A percentile compares a stretch with the other conserved stretches of the same genome.
phyloP scores from a whole-genome alignment of 2,329 filamentous ascomycete species.

The Diaporthe citri region DNA sequence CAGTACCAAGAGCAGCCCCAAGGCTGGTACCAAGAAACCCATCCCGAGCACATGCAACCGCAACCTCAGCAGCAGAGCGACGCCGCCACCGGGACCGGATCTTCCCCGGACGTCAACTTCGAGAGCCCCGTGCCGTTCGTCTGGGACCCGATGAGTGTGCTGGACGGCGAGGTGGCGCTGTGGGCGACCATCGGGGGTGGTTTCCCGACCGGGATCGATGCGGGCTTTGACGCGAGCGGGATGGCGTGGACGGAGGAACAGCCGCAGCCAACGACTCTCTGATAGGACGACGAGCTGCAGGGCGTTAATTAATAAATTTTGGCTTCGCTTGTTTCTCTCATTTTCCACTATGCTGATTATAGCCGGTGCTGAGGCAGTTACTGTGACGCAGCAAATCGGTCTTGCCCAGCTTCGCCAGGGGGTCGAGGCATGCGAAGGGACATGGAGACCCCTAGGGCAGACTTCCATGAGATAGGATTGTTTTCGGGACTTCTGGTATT shows the following conservation, averaged over 20 bases:
- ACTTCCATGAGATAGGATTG: too few relatives aligned
- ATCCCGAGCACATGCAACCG: neutral
- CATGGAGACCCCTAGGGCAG: too few relatives aligned
- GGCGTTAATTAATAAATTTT: too few relatives aligned
- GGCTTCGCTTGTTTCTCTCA: too few relatives aligned
- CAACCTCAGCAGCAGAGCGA: neutral
- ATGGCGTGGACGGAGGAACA: neutral
- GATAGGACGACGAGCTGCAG: neutral
- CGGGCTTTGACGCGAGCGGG: neutral
- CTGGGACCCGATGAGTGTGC: slow-evolving; percentile 19
- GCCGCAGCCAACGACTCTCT: neutral
- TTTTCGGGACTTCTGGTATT: too few relatives aligned
- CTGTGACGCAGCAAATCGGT: too few relatives aligned
- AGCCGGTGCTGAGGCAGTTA: too few relatives aligned
- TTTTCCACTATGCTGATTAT: too few relatives aligned
- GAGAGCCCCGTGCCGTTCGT: neutral
- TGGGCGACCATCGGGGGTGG: neutral
- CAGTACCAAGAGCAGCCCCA: neutral
- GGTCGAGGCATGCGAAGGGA: too few relatives aligned
- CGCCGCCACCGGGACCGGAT: neutral
- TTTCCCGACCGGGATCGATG: neutral
- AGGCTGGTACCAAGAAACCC: neutral
- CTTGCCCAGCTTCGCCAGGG: too few relatives aligned
- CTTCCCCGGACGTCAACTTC: slow-evolving; percentile 7
- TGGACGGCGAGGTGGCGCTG: slow-evolving; percentile 12